phyloP scores from a whole-genome alignment of 805 yeast species.

The Hanseniaspora thailandica region DNA sequence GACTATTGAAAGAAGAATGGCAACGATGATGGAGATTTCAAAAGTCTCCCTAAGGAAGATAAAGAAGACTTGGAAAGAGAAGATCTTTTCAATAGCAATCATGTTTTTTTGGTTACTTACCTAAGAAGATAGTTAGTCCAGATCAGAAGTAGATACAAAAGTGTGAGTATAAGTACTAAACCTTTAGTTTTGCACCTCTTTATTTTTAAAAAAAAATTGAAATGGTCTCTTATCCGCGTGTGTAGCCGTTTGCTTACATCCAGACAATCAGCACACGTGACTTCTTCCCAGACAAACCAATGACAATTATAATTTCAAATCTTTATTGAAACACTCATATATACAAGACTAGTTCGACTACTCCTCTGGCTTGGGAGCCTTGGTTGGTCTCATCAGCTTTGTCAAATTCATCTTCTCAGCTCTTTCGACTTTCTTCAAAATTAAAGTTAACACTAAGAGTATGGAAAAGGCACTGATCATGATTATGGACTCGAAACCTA shows the following conservation, averaged over 20 bases:
- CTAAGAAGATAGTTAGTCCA: no score
- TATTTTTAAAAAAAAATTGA: neutral
- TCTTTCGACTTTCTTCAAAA: constrained; percentile 47
- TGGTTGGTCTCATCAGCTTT: neutral
- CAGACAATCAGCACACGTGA: no score
- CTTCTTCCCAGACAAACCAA: no score
- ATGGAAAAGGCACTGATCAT: constrained; percentile 34
- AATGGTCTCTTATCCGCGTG: neutral
- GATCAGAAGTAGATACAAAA: no score
- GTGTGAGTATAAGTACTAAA: no score
- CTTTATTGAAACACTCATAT: no score
- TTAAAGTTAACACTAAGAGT: constrained; percentile 38
- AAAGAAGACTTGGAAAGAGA: constrained; percentile 63
- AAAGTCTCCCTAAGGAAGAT: constrained; percentile 62
- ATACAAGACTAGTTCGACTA: neutral
- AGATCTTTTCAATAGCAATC: constrained; percentile 30
- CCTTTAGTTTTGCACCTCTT: neutral
- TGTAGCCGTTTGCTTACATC: no score
- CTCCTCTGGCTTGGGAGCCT: neutral
- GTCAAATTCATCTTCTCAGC: constrained; percentile 55
- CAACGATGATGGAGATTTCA: constrained; percentile 64
- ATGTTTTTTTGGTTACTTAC: neutral
- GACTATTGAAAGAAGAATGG: constrained; percentile 60
- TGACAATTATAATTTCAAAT: no score
- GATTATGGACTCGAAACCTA: constrained; percentile 51